Base-by-base conservation (phyloP, 768 basidiomycete genomes). In the Harrya chromipes region DNA sequence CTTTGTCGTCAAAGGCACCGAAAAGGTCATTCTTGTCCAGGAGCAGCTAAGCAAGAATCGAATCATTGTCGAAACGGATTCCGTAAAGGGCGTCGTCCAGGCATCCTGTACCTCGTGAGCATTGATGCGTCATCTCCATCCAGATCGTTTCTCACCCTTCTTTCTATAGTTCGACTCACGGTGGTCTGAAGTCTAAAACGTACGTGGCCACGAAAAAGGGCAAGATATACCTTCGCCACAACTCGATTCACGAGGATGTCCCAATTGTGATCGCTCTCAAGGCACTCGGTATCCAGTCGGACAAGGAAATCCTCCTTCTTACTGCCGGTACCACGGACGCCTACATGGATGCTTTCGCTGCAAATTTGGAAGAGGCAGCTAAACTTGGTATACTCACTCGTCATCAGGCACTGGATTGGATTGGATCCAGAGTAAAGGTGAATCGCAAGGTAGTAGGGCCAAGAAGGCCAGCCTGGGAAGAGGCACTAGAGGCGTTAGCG, bases 1-100 rank as follows among this genome's bases (percentile, higher is more conserved):
- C 67, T 99, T 99, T 68, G 87, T 99, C 50, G 97, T 99, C 44
- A 97, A 94, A 70, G 95, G 95, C 33, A 99, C 95, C 37, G 95
- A 99, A 71, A 99, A 98, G 72, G 97, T 99, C 60, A 99, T 99
- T 58, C 76, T 99, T 54, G 95, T 99, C 7, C 97, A 99, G 68
- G 97, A 98, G 66, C 97, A 99, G 71, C 72, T 98, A 63, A 94
- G 91, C 78, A 98, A 98, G 78, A 98, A 99, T 69, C 82, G 97
- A 36, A 99, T 99, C 64, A 97, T 99, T 57, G 97, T 99, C 53
- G 97, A 98, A 74, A 89, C 86, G 6, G 97, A 98, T 69, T 71
- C 78, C 19, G 84, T 84, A 36, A 97, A 98, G 69, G 90, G 90
- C 6, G 74, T 87, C 34, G 94, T 97, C 0, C 92, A 92, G 66